Evolutionary conservation across 441 rosid species (phyloP), one percentile per base, ranked within the genome.

Genomic region (Euphorbia corollata): DNA sequence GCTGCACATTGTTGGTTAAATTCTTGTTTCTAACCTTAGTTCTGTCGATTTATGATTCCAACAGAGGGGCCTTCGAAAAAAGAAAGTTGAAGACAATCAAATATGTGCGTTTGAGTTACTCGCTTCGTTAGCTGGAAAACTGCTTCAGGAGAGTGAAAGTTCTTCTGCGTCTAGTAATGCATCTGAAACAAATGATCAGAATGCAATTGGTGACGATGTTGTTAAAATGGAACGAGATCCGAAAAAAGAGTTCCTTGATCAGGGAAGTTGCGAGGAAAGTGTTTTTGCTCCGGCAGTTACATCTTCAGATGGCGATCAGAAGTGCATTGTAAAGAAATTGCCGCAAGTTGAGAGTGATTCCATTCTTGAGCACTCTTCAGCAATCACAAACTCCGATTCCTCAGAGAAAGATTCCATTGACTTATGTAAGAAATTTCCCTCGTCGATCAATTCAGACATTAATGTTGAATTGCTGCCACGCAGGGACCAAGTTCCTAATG

Each of bases 61-160:
- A 91, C 79, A 73, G 87, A 86, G 85, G 78, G 75, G 71, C 22
- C 74, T 84, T 59, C 69, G 69, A 61, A 83, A 71, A 73, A 87
- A 78, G 84, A 83, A 20, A 69, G 71, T 60, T 15, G 81, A 75
- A 70, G 82, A 72, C 64, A 45, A 39, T 72, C 85, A 71, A 27
- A 73, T 81, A 58, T 78, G 77, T 45, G 82, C 97, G 16, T 84
- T 88, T 63, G 97, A 88, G 69, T 74, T 91, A 53, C 78, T 91
- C 67, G 96, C 96, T 65, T 77, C 78, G 41, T 76, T 87, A 78
- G 92, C 92, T 15, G 96, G 92, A 18, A 79, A 89, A 61, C 73
- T 89, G 13, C 67, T 91, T 63, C 83, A 84, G 78, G 85, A 82
- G 70, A 77, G 76, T 23, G 78, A 74, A 72, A 79, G 73, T 74